Conservation (phyloP, 345 rosid species). For the Gossypium ekmanianum region DNA sequence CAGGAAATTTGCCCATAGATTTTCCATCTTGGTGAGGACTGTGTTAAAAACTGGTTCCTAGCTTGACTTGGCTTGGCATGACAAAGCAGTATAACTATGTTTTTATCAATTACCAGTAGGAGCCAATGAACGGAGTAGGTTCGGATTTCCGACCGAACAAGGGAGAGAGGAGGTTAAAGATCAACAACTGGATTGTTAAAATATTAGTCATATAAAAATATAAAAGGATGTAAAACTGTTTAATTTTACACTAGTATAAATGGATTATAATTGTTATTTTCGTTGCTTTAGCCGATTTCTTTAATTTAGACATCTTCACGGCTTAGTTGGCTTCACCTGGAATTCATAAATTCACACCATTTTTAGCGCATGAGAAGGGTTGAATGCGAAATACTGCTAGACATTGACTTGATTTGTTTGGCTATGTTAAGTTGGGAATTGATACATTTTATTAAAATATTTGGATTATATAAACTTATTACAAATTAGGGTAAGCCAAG, state of each 20-base stretch:
- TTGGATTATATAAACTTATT: no score
- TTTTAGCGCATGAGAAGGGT: background rate
- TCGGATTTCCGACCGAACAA: background rate
- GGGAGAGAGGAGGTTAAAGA: background rate
- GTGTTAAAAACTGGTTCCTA: background rate
- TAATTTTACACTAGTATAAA: no score
- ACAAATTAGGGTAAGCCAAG: no score
- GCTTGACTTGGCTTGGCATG: background rate
- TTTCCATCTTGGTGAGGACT: background rate
- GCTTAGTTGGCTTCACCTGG: background rate
- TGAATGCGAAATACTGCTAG: background rate
- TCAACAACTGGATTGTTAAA: background rate
- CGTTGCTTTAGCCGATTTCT: background rate
- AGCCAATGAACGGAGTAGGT: background rate
- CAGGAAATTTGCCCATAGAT: background rate
- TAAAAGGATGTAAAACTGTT: no score
- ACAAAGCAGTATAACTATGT: background rate
- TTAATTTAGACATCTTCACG: background rate
- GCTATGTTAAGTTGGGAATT: no score
- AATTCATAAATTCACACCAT: background rate
- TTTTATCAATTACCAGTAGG: background rate
- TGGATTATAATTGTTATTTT: background rate
- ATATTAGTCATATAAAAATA: background rate
- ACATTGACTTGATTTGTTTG: background rate
- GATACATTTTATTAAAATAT: no score